Evolutionary conservation across 2,329 filamentous ascomycete species (phyloP).

Genomic region (Xylariaceae sp.): DNA sequence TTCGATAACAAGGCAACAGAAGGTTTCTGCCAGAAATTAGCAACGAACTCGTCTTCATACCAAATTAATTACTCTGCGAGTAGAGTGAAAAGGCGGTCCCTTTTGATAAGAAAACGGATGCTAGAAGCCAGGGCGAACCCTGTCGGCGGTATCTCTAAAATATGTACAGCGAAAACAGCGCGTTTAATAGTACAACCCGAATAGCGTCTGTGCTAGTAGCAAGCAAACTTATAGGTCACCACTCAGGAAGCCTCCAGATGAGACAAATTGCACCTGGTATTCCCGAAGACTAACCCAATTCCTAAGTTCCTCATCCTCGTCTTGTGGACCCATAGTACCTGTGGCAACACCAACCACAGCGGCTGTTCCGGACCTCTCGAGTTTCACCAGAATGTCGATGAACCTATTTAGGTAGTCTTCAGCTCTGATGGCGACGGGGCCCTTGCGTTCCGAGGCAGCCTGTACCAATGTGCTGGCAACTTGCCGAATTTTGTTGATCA

Average conservation of each 20-base stretch:
- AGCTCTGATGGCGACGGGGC: constrained; percentile 59
- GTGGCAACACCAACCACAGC: constrained; percentile 39
- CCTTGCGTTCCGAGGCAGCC: constrained; percentile 58
- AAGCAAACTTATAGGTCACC: constrained; percentile 20
- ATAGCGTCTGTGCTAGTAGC: neutral
- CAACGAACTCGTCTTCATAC: neutral
- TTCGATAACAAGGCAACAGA: neutral
- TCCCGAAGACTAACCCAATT: constrained; percentile 82
- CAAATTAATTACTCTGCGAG: neutral
- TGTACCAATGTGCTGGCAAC: constrained; percentile 82
- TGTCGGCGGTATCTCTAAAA: neutral
- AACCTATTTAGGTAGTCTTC: constrained; percentile 77
- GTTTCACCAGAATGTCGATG: constrained; percentile 74
- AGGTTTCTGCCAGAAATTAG: neutral
- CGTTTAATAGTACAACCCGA: neutral
- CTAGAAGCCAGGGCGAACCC: neutral
- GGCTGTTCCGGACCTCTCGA: constrained; percentile 68
- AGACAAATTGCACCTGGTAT: constrained; percentile 75
- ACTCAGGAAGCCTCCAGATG: constrained; percentile 62
- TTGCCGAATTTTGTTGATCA: constrained; percentile 84
- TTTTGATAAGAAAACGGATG: too few relatives aligned
- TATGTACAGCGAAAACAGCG: constrained; percentile 19
- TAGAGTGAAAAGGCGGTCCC: too few relatives aligned
- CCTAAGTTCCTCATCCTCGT: constrained; percentile 77
- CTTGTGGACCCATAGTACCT: constrained; percentile 56